phyloP scores from a whole-genome alignment of 2,329 filamentous ascomycete genomes.

The Erysiphe neolycopersici region DNA sequence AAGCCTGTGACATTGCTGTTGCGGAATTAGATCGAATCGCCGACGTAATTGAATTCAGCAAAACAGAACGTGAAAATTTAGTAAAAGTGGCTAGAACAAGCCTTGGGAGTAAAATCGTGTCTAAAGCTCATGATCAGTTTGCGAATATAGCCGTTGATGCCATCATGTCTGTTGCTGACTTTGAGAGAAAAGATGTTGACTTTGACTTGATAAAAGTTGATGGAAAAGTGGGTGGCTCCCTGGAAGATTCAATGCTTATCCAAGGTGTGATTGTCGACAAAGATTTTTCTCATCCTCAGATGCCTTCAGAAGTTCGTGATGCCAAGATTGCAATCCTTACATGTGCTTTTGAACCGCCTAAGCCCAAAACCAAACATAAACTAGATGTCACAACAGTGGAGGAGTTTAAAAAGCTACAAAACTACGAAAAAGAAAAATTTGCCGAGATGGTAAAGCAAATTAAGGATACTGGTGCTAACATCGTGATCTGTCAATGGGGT shows the following conservation, averaged over 20 bases:
- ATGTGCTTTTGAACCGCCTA: constrained; percentile 93
- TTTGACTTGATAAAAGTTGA: constrained; percentile 99
- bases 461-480: constrained; percentile 88
- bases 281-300: constrained; percentile 97
- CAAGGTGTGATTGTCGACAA: constrained; percentile 98
- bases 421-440: constrained; percentile 89
- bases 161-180: constrained; percentile 81
- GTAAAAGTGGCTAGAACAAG: constrained; percentile 89
- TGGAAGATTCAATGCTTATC: constrained; percentile 83
- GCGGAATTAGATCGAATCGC: constrained; percentile 80
- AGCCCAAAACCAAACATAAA: constrained; percentile 99
- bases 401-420: constrained; percentile 94
- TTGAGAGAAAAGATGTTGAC: constrained; percentile 90
- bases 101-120: constrained; percentile 95
- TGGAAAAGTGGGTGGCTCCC: constrained; percentile 79
- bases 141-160: constrained; percentile 93
- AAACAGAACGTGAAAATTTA: constrained; percentile 57
- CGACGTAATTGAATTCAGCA: constrained; percentile 68
- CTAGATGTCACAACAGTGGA: constrained; percentile 91
- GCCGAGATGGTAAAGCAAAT: constrained; percentile 97
- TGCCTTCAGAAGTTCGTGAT: constrained; percentile 84
- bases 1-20: constrained; percentile 90
- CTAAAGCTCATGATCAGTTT: constrained; percentile 95
- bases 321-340: constrained; percentile 95
- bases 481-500: constrained; percentile 97